These are phyloP conservation scores for Kodamaea sp. DNA, from an alignment of 1,139 yeast genomes.

Conservation along the genomic window DNA sequence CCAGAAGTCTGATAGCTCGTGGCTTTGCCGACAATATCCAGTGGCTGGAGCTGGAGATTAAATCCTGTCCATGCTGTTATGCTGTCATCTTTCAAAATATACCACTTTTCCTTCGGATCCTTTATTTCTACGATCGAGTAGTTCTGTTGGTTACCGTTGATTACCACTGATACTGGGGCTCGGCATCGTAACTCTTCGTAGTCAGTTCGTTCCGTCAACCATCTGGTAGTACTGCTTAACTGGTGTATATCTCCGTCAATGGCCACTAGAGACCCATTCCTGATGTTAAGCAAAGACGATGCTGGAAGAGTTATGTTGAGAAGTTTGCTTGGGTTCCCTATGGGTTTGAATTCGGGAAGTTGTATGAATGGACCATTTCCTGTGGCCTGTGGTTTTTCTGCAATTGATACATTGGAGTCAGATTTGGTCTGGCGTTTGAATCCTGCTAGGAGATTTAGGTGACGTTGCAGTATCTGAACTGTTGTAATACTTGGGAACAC, in stretches of 20 bases:
- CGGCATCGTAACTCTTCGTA: constrained; percentile 30
- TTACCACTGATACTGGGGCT: constrained; percentile 29
- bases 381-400: constrained; percentile 21
- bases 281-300: constrained; percentile 32
- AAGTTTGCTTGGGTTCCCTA: constrained; percentile 33
- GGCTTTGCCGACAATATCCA: constrained; percentile 5
- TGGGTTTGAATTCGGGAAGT: constrained; percentile 34
- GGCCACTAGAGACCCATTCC: constrained; percentile 35
- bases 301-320: constrained; percentile 39
- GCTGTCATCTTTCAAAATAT: constrained; percentile 13
- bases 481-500: no score
- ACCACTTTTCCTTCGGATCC: constrained; percentile 16
- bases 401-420: constrained; percentile 4
- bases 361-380: constrained; percentile 47
- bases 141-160: constrained; percentile 30
- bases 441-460: constrained; percentile 5
- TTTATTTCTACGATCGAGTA: constrained; percentile 27
- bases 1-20: constrained; percentile 16
- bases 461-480: no score
- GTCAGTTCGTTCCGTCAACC: constrained; percentile 17
- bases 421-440: constrained; percentile 1
- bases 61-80: constrained; percentile 25
- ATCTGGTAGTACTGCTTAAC: constrained; percentile 16
- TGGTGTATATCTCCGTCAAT: constrained; percentile 34
- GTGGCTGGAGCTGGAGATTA: constrained; percentile 13